Percentiles rank a stretch among this genome's conserved stretches.
Conservation (phyloP, 805 yeast species). For the Spathaspora sp. region DNA sequence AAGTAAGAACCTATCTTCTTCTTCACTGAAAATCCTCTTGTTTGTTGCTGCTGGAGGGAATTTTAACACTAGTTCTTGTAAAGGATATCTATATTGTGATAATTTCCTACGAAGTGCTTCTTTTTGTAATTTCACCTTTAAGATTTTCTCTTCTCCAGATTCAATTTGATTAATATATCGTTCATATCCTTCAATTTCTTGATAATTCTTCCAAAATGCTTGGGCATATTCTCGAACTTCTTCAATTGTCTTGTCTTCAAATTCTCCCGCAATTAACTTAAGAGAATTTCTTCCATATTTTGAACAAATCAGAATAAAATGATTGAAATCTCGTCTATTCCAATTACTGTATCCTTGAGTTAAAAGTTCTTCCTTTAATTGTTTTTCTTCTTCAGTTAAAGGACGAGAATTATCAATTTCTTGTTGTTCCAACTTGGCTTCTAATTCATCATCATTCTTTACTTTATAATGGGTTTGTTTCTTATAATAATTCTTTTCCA, state of each 20-base stretch:
- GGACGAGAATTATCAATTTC: slow-evolving; percentile 77
- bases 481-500: slow-evolving; percentile 74
- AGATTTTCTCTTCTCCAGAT: slow-evolving; percentile 80
- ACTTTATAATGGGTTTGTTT: slow-evolving; percentile 63
- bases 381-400: slow-evolving; percentile 77
- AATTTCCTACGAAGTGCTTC: slow-evolving; percentile 77
- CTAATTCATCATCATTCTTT: slow-evolving; percentile 48
- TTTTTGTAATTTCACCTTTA: slow-evolving; percentile 62
- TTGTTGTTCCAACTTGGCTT: slow-evolving; percentile 58
- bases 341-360: slow-evolving; percentile 73
- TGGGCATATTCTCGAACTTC: slow-evolving; percentile 76
- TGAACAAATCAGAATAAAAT: slow-evolving; percentile 68
- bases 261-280: slow-evolving; percentile 67
- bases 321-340: slow-evolving; percentile 85
- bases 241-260: slow-evolving; percentile 75
- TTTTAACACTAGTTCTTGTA: slow-evolving; percentile 70
- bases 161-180: slow-evolving; percentile 77
- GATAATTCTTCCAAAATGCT: slow-evolving; percentile 76
- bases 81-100: slow-evolving; percentile 66
- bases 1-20: slow-evolving; percentile 85
- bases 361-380: slow-evolving; percentile 54
- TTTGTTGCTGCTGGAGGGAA: slow-evolving; percentile 69
- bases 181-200: slow-evolving; percentile 86
- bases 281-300: slow-evolving; percentile 80
- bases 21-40: slow-evolving; percentile 69